Conservation (phyloP, 371 early-diverging fungal species). For the Mucor saturninus region DNA sequence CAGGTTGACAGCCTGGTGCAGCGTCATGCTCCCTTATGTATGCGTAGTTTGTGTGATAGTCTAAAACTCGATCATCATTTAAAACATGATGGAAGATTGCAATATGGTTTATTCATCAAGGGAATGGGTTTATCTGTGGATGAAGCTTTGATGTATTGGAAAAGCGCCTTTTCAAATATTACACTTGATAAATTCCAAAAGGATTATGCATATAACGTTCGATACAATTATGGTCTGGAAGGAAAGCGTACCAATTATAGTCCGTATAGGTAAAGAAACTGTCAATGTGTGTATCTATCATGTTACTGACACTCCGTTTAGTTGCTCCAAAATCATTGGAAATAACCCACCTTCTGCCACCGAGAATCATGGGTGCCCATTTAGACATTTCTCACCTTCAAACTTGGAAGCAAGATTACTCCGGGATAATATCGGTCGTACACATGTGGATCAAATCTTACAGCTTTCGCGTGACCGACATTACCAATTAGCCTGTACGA, state of each 20-base stretch:
- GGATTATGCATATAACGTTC: slow-evolving; percentile 93
- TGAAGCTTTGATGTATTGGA: slow-evolving; percentile 94
- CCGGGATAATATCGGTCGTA: slow-evolving; percentile 51
- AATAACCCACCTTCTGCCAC: slow-evolving; percentile 76
- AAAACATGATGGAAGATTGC: slow-evolving; percentile 89
- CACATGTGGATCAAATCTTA: slow-evolving; percentile 69
- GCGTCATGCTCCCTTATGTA: slow-evolving; percentile 91
- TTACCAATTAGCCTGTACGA: slow-evolving; percentile 94
- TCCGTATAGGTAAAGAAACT: slow-evolving; percentile 73
- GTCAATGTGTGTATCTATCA: neutral
- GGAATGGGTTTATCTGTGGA: slow-evolving; percentile 91
- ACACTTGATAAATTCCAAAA: slow-evolving; percentile 93
- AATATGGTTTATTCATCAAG: slow-evolving; percentile 94
- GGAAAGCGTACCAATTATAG: slow-evolving; percentile 94
- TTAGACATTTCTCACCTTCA: slow-evolving; percentile 76
- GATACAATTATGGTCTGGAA: slow-evolving; percentile 98
- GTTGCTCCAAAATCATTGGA: slow-evolving; percentile 91
- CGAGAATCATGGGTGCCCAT: slow-evolving; percentile 97
- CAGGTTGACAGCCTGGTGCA: slow-evolving; percentile 64
- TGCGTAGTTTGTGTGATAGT: slow-evolving; percentile 78
- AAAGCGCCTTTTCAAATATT: slow-evolving; percentile 71
- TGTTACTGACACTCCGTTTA: slow-evolving; percentile 11
- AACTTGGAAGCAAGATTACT: slow-evolving; percentile 64
- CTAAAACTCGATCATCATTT: slow-evolving; percentile 82
- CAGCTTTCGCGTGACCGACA: slow-evolving; percentile 75